Base-by-base conservation (phyloP, 352 stramenopile species). In the Thalassiosira hispida region DNA sequence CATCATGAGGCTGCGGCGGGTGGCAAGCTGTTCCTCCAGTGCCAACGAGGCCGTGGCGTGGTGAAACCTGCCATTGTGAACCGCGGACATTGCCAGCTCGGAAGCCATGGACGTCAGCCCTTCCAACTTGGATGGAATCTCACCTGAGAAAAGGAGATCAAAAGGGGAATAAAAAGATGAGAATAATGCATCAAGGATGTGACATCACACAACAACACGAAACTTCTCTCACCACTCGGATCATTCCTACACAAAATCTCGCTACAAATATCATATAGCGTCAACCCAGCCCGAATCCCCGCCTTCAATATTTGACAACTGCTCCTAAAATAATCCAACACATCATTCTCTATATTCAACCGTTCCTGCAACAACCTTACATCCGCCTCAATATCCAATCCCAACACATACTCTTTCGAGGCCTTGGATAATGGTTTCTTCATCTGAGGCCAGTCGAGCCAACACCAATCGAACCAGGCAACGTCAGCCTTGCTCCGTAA, bases 401-500 rank as follows among this genome's bases (percentile, higher is more conserved):
- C 61, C 1, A 89, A 42, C 33, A 96, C 89, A 55, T 93, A 94
- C 16, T 90, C 67, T 33, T 80, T 90, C 0, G 75, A 78, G 35
- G 85, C 79, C 33, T 88, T 78, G 70, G 86, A 88, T 12, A 95
- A 61, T 1, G 91, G 90, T 82, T 92, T 55, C 33, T 95, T 94
- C 51, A 94, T 69, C 81, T 99, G 97, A 7, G 96, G 95, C 96
- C 96, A 99, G 81, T 98, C 96, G 60, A 98, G 96, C 97, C 97
- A 99, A 76, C 96, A 98, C 97, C 96, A 99, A 84, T 98, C 96
- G 77, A 97, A 98, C 95, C 97, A 98, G 20, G 93, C 97, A 25
- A 99, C 98, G 77, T 99, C 96, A 14, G 98, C 80, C 40, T 95
- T 95, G 69, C 98, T 95, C 18, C 97, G 94, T 29, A 99, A 84